A percentile compares a stretch with the other conserved stretches of the same genome.
Evolutionary conservation across 2,329 filamentous ascomycete genomes (phyloP).

Genomic region (Ascochyta fabae): DNA sequence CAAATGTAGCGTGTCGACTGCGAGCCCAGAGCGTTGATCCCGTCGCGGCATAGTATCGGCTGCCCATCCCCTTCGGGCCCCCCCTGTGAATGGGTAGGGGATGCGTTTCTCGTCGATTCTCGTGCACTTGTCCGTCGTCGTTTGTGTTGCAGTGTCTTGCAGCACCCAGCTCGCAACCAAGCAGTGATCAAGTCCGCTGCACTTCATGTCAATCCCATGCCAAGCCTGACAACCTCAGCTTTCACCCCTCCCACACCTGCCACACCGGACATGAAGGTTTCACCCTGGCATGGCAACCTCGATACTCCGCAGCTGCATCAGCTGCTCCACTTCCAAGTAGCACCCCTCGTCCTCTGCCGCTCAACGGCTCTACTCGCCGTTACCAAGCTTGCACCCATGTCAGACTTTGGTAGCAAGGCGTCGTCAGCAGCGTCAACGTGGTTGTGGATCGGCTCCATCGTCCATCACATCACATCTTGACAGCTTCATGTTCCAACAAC

Average conservation of each 20-base stretch:
- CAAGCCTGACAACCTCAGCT: slow-evolving; percentile 7
- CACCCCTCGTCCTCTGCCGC: background rate
- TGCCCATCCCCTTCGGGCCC: background rate
- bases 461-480: slow-evolving; percentile 13
- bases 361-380: slow-evolving; percentile 2
- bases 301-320: slow-evolving; percentile 1
- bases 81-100: background rate
- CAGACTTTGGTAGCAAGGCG: slow-evolving; percentile 8
- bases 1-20: slow-evolving; percentile 6
- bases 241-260: background rate
- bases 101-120: background rate
- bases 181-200: background rate
- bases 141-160: background rate
- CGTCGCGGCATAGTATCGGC: slow-evolving; percentile 7
- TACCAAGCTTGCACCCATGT: slow-evolving; percentile 6
- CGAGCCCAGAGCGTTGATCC: slow-evolving; percentile 10
- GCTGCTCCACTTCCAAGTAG: slow-evolving; percentile 11
- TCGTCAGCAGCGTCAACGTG: slow-evolving; percentile 14
- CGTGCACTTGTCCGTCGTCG: background rate
- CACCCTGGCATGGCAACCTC: background rate
- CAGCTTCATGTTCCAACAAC: slow-evolving; percentile 2
- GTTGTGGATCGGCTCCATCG: slow-evolving; percentile 9
- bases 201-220: slow-evolving; percentile 6
- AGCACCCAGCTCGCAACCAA: background rate
- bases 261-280: background rate